phyloP scores from a whole-genome alignment of 2,329 filamentous ascomycete species.

The Fusarium heterosporum region DNA sequence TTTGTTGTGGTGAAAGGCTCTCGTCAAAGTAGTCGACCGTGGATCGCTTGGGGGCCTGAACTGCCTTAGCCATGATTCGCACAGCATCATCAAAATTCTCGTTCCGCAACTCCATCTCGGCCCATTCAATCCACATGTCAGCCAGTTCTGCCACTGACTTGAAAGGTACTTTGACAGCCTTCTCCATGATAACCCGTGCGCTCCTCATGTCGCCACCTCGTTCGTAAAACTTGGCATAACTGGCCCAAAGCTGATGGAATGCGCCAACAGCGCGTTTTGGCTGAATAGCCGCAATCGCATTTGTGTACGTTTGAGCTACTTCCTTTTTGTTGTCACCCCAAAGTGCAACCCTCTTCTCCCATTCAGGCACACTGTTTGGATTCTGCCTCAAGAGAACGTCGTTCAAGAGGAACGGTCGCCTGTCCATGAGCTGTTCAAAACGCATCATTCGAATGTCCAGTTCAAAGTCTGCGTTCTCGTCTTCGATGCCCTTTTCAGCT shows the following conservation, averaged over 20 bases:
- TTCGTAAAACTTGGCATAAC: conserved; percentile 98
- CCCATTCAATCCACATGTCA: conserved; percentile 99
- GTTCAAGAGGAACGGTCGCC: conserved; percentile 93
- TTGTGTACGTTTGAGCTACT: conserved; percentile 92
- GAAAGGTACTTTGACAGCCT: conserved; percentile 97
- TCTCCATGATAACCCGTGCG: conserved; percentile 94
- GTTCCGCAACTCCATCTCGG: conserved; percentile 95
- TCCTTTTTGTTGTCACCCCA: conserved; percentile 95
- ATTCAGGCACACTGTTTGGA: conserved; percentile 94
- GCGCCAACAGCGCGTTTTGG: conserved; percentile 94
- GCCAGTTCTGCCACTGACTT: conserved; percentile 97
- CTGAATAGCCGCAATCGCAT: conserved; percentile 91
- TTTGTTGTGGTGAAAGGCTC: conserved; percentile 89
- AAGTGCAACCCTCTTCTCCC: conserved; percentile 95
- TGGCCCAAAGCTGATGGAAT: conserved; percentile 95
- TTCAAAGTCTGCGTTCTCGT: conserved; percentile 91
- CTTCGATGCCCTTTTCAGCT: conserved; percentile 79
- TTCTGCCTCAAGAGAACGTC: conserved; percentile 96
- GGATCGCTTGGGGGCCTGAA: conserved; percentile 96
- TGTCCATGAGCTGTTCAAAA: conserved; percentile 98
- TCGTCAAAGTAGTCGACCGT: conserved; percentile 99
- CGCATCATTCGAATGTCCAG: conserved; percentile 97
- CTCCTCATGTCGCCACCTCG: conserved; percentile 84
- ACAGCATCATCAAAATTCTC: conserved; percentile 97
- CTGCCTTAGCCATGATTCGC: conserved; percentile 96